Base-by-base conservation (phyloP, 2,329 filamentous ascomycete species). In the Phialophora chinensis region DNA sequence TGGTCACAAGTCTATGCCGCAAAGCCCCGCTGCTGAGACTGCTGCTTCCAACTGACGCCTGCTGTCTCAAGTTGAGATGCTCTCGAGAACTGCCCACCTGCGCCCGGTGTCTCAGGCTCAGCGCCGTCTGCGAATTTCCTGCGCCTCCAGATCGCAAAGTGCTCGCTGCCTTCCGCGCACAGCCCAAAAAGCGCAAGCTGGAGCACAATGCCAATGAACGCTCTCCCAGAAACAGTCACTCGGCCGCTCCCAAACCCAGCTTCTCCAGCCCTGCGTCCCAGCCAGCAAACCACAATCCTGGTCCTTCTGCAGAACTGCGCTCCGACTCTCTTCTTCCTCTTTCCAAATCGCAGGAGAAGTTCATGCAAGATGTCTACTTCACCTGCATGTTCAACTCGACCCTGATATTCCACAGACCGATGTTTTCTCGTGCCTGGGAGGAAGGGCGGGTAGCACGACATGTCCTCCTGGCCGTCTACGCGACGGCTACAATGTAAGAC, bases 321-420 rank as follows among this genome's bases (percentile, higher is more conserved):
- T 10, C n/a, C 29, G 17, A 23, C 10, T 49, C n/a, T n/a, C 0
- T 11, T 14, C 8, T 60, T 56, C 53, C 27, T 5, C 53, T 66
- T 2, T 59, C 63, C 14, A 33, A 10, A 10, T 14, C 63, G 8
- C 50, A 49, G 23, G 58, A 66, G 33, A 29, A 58, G 31, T 56
- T 66, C 29, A 53, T 66, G 14, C 63, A 66, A 20, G 58, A 66
- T 3, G 58, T 62, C 8, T 66, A 66, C 44, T 66, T 66, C 54
- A 66, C 38, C 17, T 66, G 63, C 59, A 62, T 62, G 52, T 66
- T 62, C 59, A 56, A 66, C 44, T 66, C 63, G 12, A 62, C 63
- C 10, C 33, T 66, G 25, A 27, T 66, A 3, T 66, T 66, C 47
- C 63, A 66, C 33, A 50, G 53, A 23, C 63, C 63, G 1, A 49